Evolutionary conservation across 495 filamentous ascomycete genomes (phyloP), one percentile per base, ranked within the genome.

Genomic region (Penicillium crystallinum): DNA sequence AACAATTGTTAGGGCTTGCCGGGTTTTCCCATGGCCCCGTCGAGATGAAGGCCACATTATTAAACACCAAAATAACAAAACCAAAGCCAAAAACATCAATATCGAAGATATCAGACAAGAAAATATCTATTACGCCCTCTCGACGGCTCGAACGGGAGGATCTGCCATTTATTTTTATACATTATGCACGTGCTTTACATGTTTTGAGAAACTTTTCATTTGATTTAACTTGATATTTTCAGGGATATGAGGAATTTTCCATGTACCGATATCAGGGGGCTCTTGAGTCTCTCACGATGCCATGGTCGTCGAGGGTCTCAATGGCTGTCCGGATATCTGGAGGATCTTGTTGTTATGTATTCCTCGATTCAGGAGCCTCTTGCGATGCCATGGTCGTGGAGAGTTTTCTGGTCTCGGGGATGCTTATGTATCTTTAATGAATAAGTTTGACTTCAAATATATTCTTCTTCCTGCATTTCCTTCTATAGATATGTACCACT

Each of bases 361-460:
- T 45, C 27, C 12, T 21, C 6, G 11, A 33, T 44, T 4, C 34
- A 7, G 10, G 23, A 14, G 31, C 11, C 17, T 25, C 30, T n/a
- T 11, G 40, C 40, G 49, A 45, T 14, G 49, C 40, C 49, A 52
- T 52, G 40, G n/a, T 37, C 40, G 49, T 37, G 21, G 23, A 18
- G 40, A 19, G 22, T 7, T 6, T 21, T 11, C n/a, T 37, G n/a
- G n/a, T 19, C 10, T 36, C n/a, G 19, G 15, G 3, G 31, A 34
- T 5, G 15, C 6, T 5, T 25, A 36, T 31, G 10, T 38, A 27
- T 19, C 27, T 14, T 19, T n/a, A 43, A 27, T 19, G 7, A 27
- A 36, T 14, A 6, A 6, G 7, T 12, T 7, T n/a, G 15, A 36
- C 22, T 9, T 34, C 14, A 18, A 23, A 21, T n/a, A n/a, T n/a